Percentiles rank a stretch among this genome's conserved stretches.
phyloP scores from a whole-genome alignment of 805 yeast species.

The Lachancea waltii region DNA sequence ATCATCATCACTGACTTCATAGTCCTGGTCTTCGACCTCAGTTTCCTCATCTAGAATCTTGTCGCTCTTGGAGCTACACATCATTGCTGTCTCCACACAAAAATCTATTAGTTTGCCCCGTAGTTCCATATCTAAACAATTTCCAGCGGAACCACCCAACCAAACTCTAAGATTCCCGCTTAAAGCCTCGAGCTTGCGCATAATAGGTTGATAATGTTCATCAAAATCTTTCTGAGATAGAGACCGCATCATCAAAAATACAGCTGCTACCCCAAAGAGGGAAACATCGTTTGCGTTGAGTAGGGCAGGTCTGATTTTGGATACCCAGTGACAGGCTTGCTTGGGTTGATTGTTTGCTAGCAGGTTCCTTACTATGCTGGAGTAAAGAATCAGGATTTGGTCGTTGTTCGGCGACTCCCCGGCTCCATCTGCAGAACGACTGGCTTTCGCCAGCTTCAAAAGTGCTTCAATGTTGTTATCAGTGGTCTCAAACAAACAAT shows the following conservation, averaged over 20 bases:
- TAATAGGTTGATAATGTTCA: neutral
- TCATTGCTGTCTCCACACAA: slow-evolving; percentile 15
- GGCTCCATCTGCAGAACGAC: too few species aligned
- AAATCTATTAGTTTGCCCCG: slow-evolving; percentile 32
- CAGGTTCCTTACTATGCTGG: slow-evolving; percentile 10
- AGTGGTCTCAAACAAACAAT: slow-evolving; percentile 27
- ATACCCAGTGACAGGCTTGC: slow-evolving; percentile 4
- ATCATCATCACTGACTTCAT: slow-evolving; percentile 15
- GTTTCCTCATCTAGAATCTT: slow-evolving; percentile 3
- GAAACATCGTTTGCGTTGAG: slow-evolving; percentile 12
- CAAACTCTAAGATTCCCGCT: slow-evolving; percentile 32
- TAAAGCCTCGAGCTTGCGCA: slow-evolving; percentile 26
- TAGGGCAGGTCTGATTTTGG: slow-evolving; percentile 1
- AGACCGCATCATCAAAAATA: slow-evolving; percentile 20
- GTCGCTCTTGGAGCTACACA: slow-evolving; percentile 10
- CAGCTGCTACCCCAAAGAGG: slow-evolving; percentile 30
- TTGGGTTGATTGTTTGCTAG: slow-evolving; percentile 1
- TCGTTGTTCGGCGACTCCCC: too few species aligned
- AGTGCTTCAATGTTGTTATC: slow-evolving; percentile 22
- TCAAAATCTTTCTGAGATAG: slow-evolving; percentile 16
- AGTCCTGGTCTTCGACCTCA: slow-evolving; percentile 15
- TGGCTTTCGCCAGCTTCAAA: slow-evolving; percentile 16
- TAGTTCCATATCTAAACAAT: slow-evolving; percentile 22
- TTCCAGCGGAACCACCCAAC: slow-evolving; percentile 31
- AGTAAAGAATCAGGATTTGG: slow-evolving; percentile 21